These are phyloP conservation scores for Yamadazyma dendronema DNA, from an alignment of 1,139 yeast species.

Conservation along the genomic window DNA sequence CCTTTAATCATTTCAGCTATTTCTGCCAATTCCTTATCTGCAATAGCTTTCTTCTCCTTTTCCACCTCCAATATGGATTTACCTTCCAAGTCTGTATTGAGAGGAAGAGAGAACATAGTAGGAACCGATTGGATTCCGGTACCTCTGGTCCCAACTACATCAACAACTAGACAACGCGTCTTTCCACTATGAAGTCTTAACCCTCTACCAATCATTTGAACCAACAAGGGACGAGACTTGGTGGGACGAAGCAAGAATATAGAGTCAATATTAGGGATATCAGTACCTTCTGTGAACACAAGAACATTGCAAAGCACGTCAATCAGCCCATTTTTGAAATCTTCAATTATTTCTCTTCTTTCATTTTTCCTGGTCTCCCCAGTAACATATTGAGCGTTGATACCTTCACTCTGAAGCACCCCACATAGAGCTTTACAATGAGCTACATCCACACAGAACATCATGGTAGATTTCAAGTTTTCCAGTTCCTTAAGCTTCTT, in stretches of 20 bases:
- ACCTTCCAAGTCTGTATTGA: constrained; percentile 30
- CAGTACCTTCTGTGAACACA: constrained; percentile 94
- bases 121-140: constrained; percentile 65
- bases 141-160: constrained; percentile 64
- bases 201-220: constrained; percentile 94
- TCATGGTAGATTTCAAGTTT: constrained; percentile 58
- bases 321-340: constrained; percentile 60
- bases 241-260: constrained; percentile 81
- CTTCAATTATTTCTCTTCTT: constrained; percentile 52
- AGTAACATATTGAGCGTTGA: constrained; percentile 73
- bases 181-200: constrained; percentile 64
- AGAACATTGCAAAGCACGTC: constrained; percentile 85
- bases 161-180: constrained; percentile 68
- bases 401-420: constrained; percentile 55
- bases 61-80: constrained; percentile 27
- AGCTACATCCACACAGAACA: constrained; percentile 73
- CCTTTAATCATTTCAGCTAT: constrained; percentile 15
- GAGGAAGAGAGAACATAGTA: constrained; percentile 47
- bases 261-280: constrained; percentile 86
- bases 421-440: constrained; percentile 63
- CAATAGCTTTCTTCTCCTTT: constrained; percentile 19
- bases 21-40: constrained; percentile 15
- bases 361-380: constrained; percentile 58
- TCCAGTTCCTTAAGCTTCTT: constrained; percentile 35
- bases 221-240: constrained; percentile 62